Evolutionary conservation across 306 rosid genomes (phyloP), one percentile per base, ranked within the genome.

Genomic region (Acacia crassicarpa): DNA sequence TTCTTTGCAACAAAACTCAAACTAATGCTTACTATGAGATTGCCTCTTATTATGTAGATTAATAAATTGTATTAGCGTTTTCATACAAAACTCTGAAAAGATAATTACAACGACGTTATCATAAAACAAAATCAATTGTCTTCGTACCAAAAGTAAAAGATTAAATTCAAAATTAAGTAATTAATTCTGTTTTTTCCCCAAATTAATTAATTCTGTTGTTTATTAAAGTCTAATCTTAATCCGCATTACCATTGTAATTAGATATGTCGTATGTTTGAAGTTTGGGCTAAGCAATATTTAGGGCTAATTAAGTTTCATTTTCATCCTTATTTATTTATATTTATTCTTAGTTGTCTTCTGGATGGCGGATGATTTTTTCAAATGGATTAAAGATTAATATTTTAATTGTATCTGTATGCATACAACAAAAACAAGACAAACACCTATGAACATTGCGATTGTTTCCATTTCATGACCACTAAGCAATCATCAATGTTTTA

Each of bases 351-450:
- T 17, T 17, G 27, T 30, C 63, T 73, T 51, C 77, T 30, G 2
- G 77, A 32, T 49, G 38, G 27, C 38, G 49, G 27, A 67, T 19
- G 20, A 38, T 40, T 25, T 10, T 61, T 67, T 20, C 30, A 19
- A 25, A 16, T 74, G 13, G 20, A 20, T n/a, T 56, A 12, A 75
- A 20, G 5, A 4, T 58, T 66, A 69, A 41, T 69, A 69, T 69
- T 43, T 49, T 68, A 67, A 38, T 78, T 16, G 17, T 8, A 9
- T 17, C 67, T 16, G 17, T 8, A 9, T 17, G 58, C 53, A 66
- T 66, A 30, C 74, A 56, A 76, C 23, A 8, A 76, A 58, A 15
- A 58, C 41, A 68, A 67, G 82, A 67, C 76, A 51, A 67, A 49
- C 6, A 14, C 54, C 23, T 78, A 23, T 61, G 41, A 59, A 61